Evolutionary conservation across 805 yeast species (phyloP).

Genomic region (Dipodascus geniculatus): DNA sequence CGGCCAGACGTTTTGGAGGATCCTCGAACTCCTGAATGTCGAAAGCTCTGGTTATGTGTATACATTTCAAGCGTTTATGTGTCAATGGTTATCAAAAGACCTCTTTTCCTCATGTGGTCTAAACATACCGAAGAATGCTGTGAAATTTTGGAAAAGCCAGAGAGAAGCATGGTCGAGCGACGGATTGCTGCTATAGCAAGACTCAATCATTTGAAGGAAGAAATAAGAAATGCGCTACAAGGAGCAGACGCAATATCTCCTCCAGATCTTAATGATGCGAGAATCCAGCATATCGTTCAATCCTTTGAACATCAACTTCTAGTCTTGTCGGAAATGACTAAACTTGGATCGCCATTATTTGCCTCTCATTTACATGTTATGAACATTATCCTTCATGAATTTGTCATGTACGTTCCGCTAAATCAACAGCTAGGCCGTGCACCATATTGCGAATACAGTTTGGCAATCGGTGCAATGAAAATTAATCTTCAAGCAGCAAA

Average conservation of each 20-base stretch:
- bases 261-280: not conserved
- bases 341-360: constrained; percentile 25
- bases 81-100: constrained; percentile 53
- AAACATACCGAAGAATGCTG: constrained; percentile 1
- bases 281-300: not conserved
- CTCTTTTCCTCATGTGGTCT: constrained; percentile 31
- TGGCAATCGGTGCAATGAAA: constrained; percentile 15
- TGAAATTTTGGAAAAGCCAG: not conserved
- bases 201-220: constrained; percentile 1
- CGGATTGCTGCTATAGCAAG: not conserved
- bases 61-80: constrained; percentile 54
- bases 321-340: constrained; percentile 24
- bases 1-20: constrained; percentile 31
- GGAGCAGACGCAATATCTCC: constrained; percentile 14
- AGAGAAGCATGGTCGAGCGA: not conserved
- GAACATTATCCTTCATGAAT: constrained; percentile 35
- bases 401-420: constrained; percentile 18
- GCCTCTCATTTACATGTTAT: constrained; percentile 41
- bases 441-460: constrained; percentile 26
- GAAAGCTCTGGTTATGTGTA: constrained; percentile 42
- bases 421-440: constrained; percentile 21
- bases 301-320: constrained; percentile 14
- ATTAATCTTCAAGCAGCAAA: constrained; percentile 17
- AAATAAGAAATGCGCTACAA: not conserved
- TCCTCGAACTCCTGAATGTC: constrained; percentile 34